Evolutionary conservation across 371 early-diverging fungal genomes (phyloP), one percentile per base, ranked within the genome.

Genomic region (Amoeboradix gromovi): DNA sequence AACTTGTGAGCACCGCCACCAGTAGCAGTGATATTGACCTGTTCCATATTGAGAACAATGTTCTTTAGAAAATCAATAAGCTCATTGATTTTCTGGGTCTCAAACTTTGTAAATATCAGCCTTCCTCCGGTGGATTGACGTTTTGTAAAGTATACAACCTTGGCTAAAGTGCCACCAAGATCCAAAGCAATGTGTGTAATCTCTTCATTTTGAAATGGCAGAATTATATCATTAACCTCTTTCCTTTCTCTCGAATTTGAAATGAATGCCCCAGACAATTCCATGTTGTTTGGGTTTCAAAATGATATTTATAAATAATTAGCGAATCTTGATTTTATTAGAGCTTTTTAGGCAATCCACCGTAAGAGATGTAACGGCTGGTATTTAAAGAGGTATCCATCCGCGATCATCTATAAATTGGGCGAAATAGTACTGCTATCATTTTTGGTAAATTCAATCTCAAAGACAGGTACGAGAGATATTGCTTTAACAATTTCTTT

Each of bases 1-100:
- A 30, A 70, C 67, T 70, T 70, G 67, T 68, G 30, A 28, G 71
- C 31, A 27, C 71, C 71, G 31, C 71, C 71, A 22, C 71, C 71
- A 1, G 71, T 71, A 2, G 70, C 70, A 28, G 30, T 22, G 16
- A 70, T 68, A 5, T 2, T 5, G 28, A 67, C 5, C 5, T 67
- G 5, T 5, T 48, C 48, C 22, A 5, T 48, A 48, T 48, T 22
- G 12, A 12, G 48, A 5, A 48, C 22, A 12, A 48, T 48, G 48
- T 22, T 22, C 22, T 48, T 48, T 48, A 48, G 22, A 48, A 48
- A 48, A 12, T 48, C 48, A 48, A 48, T 48, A 48, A 48, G 48
- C 22, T 48, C 48, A 48, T 48, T 22, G 22, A 48, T 48, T 48
- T 48, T 48, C 22, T 5, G 22, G 22, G 48, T 48, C 22, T 48